These are phyloP conservation scores for Fusarium devonianum DNA, from an alignment of 2,329 filamentous ascomycete genomes.

Conservation along the genomic window DNA sequence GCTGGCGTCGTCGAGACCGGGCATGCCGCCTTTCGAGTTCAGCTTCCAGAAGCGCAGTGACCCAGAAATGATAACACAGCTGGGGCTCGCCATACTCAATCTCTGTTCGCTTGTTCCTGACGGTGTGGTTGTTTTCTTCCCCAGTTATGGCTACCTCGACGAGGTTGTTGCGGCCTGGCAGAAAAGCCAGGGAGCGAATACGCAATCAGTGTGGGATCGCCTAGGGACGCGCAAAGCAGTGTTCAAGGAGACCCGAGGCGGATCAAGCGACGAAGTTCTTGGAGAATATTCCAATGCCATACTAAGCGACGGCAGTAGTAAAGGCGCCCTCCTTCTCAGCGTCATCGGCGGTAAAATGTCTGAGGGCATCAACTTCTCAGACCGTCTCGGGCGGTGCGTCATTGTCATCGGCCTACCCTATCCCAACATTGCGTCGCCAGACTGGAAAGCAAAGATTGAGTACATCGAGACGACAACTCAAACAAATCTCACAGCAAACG, in stretches of 20 bases:
- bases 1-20: slow-evolving; percentile 57
- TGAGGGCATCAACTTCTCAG: slow-evolving; percentile 98
- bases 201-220: slow-evolving; percentile 63
- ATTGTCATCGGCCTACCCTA: slow-evolving; percentile 93
- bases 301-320: slow-evolving; percentile 48
- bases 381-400: slow-evolving; percentile 86
- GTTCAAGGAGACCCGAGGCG: slow-evolving; percentile 64
- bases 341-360: slow-evolving; percentile 95
- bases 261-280: slow-evolving; percentile 73
- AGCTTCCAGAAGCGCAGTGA: slow-evolving; percentile 80
- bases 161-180: slow-evolving; percentile 73
- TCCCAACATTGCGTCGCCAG: slow-evolving; percentile 85
- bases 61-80: slow-evolving; percentile 72
- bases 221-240: slow-evolving; percentile 67
- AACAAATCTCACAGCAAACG: slow-evolving; percentile 44
- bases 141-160: slow-evolving; percentile 90
- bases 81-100: slow-evolving; percentile 76
- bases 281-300: slow-evolving; percentile 76
- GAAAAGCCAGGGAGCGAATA: slow-evolving; percentile 37
- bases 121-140: slow-evolving; percentile 93
- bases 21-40: slow-evolving; percentile 75
- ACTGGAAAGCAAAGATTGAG: slow-evolving; percentile 92
- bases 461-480: slow-evolving; percentile 75
- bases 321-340: slow-evolving; percentile 82
- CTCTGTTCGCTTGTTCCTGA: slow-evolving; percentile 80